Evolutionary conservation across 306 rosid species (phyloP).

Genomic region (Sicyos edulis): DNA sequence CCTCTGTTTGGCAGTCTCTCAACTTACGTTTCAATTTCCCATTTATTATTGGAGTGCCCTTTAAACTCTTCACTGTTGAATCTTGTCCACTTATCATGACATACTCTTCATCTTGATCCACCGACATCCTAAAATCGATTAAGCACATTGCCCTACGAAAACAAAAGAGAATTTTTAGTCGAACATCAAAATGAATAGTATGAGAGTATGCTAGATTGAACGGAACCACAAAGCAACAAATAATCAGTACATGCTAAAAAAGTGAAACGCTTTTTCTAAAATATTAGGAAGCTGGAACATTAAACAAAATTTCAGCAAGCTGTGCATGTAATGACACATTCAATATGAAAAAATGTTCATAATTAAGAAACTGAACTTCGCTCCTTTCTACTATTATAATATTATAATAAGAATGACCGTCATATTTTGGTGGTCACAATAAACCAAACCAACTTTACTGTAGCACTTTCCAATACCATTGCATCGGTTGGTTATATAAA

Average conservation of each 20-base stretch:
- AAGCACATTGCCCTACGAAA: conserved; percentile 80
- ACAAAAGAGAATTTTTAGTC: conserved; percentile 27
- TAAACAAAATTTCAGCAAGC: too few species aligned
- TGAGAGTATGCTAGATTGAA: too few species aligned
- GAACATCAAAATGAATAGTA: conserved; percentile 13
- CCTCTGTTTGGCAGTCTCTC: conserved; percentile 33
- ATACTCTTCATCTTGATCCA: conserved; percentile 62
- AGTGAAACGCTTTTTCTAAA: too few species aligned
- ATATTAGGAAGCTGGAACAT: too few species aligned
- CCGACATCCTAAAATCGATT: conserved; percentile 75
- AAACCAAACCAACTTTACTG: background rate
- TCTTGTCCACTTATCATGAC: conserved; percentile 38
- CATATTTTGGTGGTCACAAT: too few species aligned
- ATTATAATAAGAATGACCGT: too few species aligned
- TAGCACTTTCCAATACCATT: background rate
- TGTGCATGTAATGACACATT: too few species aligned
- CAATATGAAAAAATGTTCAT: too few species aligned
- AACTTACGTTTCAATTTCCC: conserved; percentile 45
- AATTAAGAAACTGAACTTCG: too few species aligned
- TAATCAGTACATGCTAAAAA: too few species aligned
- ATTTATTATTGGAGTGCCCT: conserved; percentile 37
- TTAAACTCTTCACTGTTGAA: conserved; percentile 35
- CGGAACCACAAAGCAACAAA: too few species aligned
- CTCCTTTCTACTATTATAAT: too few species aligned
- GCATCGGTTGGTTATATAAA: background rate